phyloP scores from a whole-genome alignment of 2,329 filamentous ascomycete genomes.

The Stenocarpella maydis region DNA sequence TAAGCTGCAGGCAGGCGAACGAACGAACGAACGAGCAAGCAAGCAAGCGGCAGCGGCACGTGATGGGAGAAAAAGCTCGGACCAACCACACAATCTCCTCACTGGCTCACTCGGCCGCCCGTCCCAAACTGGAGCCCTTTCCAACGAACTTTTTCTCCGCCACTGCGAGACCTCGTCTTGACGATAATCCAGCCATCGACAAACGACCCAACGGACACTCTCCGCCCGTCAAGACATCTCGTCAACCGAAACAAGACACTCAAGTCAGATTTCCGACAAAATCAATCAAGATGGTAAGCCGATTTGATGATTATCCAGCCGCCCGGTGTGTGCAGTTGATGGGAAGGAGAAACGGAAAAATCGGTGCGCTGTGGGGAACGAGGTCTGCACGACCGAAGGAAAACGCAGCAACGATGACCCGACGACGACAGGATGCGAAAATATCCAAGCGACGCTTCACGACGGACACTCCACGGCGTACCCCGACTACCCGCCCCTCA shows the following conservation, averaged over 20 bases:
- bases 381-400: slow-evolving; percentile 2
- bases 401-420: background rate
- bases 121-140: slow-evolving; percentile 28
- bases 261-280: slow-evolving; percentile 50
- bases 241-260: slow-evolving; percentile 53
- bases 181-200: slow-evolving; percentile 34
- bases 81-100: slow-evolving; percentile 24
- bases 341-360: slow-evolving; percentile 9
- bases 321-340: slow-evolving; percentile 27
- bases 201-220: slow-evolving; percentile 42
- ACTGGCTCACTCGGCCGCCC: slow-evolving; percentile 4
- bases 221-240: slow-evolving; percentile 59
- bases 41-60: background rate
- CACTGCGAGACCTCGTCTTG: slow-evolving; percentile 36
- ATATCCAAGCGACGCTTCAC: slow-evolving; percentile 10
- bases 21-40: too few relatives aligned
- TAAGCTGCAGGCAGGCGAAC: too few relatives aligned
- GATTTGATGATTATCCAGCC: slow-evolving; percentile 28
- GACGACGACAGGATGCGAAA: slow-evolving; percentile 19
- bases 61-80: slow-evolving; percentile 9
- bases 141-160: slow-evolving; percentile 55
- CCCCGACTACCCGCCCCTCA: background rate
- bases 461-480: slow-evolving; percentile 33
- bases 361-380: slow-evolving; percentile 23
- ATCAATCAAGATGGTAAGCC: slow-evolving; percentile 76